Percentiles rank a stretch among this genome's conserved stretches.
These are phyloP conservation scores for Pseudodiploospora longispora DNA, from an alignment of 2,329 filamentous ascomycete species.

Conservation along the genomic window DNA sequence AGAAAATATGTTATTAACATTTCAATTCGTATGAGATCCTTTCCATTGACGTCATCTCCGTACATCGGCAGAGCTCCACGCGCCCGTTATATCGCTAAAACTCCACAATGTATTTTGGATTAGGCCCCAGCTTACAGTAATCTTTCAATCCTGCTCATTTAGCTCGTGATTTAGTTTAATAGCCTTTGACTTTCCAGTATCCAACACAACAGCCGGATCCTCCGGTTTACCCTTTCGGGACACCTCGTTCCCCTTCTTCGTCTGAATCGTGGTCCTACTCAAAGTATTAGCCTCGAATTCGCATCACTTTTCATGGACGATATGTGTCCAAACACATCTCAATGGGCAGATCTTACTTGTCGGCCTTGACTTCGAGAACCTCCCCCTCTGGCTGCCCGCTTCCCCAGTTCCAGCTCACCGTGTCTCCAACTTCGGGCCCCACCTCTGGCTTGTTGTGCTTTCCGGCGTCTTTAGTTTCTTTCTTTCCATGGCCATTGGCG, in stretches of 20 bases:
- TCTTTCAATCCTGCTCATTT: constrained; percentile 15
- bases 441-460: constrained; percentile 12
- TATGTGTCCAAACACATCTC: neutral
- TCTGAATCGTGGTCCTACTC: constrained; percentile 28
- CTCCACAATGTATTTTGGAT: too few species aligned
- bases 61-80: too few species aligned
- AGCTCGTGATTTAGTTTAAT: constrained; percentile 33
- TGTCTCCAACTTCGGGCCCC: constrained; percentile 31
- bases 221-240: constrained; percentile 30
- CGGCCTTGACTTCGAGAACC: constrained; percentile 34
- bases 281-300: constrained; percentile 2
- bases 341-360: constrained; percentile 25
- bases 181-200: constrained; percentile 34
- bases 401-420: constrained; percentile 40
- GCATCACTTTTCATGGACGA: neutral
- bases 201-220: constrained; percentile 35
- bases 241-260: constrained; percentile 34
- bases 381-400: constrained; percentile 34
- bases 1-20: too few species aligned
- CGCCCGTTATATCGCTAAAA: too few species aligned
- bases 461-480: neutral
- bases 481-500: neutral
- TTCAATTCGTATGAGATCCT: too few species aligned
- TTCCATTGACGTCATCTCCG: too few species aligned
- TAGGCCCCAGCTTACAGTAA: too few species aligned